Evolutionary conservation across 78 protist species (phyloP).

Genomic region (Dictyostelium intermedium): DNA sequence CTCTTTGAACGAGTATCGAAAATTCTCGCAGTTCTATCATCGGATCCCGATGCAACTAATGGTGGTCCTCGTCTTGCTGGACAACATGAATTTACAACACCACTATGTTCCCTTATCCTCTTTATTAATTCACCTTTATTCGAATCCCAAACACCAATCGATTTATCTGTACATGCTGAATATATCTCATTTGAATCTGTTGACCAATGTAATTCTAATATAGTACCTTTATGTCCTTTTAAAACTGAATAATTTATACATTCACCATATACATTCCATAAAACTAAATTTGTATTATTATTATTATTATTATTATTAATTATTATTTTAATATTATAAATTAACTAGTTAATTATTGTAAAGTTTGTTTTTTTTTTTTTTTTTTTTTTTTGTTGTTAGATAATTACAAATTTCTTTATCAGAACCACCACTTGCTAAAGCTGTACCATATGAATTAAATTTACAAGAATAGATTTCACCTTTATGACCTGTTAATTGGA

Average conservation of each 20-base stretch:
- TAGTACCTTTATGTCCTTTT: constrained; percentile 85
- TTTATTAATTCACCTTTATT: constrained; percentile 66
- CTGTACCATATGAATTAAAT: constrained; percentile 78
- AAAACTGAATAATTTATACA: constrained; percentile 87
- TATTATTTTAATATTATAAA: background rate
- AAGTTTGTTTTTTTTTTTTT: no score
- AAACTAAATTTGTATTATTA: no score
- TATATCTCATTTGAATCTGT: constrained; percentile 36
- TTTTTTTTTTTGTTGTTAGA: background rate
- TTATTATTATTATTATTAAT: background rate
- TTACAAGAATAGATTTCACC: constrained; percentile 70
- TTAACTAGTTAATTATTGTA: no score
- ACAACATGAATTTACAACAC: constrained; percentile 77
- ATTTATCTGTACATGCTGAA: constrained; percentile 74
- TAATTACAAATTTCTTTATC: constrained; percentile 85
- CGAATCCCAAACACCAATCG: constrained; percentile 84
- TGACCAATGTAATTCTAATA: constrained; percentile 83
- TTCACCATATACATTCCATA: constrained; percentile 86
- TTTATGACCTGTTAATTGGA: constrained; percentile 82
- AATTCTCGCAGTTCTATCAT: constrained; percentile 78
- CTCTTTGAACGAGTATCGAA: constrained; percentile 58
- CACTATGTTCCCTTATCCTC: constrained; percentile 77
- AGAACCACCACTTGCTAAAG: constrained; percentile 74
- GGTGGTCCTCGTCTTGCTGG: constrained; percentile 68
- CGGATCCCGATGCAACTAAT: constrained; percentile 62